Base-by-base conservation (phyloP, 495 filamentous ascomycete genomes). In the Wilcoxina mikolae region DNA sequence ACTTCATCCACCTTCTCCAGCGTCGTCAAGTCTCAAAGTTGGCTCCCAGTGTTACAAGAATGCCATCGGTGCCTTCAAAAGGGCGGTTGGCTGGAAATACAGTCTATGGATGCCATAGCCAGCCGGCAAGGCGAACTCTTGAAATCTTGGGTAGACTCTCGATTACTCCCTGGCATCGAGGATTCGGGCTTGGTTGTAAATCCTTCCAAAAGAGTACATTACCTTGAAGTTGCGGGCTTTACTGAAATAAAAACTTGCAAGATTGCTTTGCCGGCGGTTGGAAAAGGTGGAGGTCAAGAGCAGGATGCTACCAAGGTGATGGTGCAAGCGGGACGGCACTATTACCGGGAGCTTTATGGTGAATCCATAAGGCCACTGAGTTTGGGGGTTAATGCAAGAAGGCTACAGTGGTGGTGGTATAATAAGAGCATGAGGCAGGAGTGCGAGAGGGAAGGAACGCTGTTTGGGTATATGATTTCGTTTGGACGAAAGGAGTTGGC, bases 401-500 rank as follows among this genome's bases (percentile, higher is more conserved):
- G 43, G 10, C 35, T 29, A n/a, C 46, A 22, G 9, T 49, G 46
- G 46, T 49, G 46, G 46, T 49, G 46, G 46, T 11, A 29, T 15
- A 49, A 49, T 20, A 49, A 49, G 46, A 29, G 23, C 12, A 49
- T 49, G 9, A 1, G 46, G 29, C 23, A 49, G 46, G 46, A 49
- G 46, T 49, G 46, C 29, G 46, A 49, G 27, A 49, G 25, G 27
- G 25, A 28, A 3, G 46, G 46, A 29, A 28, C 46, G 20, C 12
- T 49, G 27, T 49, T 49, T 49, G 46, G 46, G 46, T 49, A 18
- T 25, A 28, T 49, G 46, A 29, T 49, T 29, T 49, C 46, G 46
- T 49, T 49, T 49, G 46, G 46, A 20, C 46, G 23, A 29, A 49
- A 49, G 46, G 46, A 49, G 43, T 46, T n/a, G n/a, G n/a, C n/a